phyloP scores from a whole-genome alignment of 164 flowering plant genomes.

The Santalum album region DNA sequence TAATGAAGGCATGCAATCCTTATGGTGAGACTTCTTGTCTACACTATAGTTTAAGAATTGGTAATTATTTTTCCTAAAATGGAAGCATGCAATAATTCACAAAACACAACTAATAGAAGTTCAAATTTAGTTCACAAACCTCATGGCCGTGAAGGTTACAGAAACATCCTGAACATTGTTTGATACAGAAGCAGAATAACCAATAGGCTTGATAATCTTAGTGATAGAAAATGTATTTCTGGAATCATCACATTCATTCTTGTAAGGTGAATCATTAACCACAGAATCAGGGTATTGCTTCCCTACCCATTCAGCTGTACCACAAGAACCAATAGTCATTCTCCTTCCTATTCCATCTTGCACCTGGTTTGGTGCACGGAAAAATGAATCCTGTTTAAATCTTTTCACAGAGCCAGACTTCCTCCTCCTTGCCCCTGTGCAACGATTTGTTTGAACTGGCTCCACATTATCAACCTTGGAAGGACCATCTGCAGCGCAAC shows the following conservation, averaged over 20 bases:
- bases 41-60: too few relatives aligned
- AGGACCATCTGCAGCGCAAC: constrained; percentile 21
- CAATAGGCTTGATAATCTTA: constrained; percentile 64
- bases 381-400: constrained; percentile 44
- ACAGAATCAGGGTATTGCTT: constrained; percentile 18
- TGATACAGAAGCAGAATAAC: constrained; percentile 46
- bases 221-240: constrained; percentile 27
- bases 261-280: constrained; percentile 19
- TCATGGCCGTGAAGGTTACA: constrained; percentile 63
- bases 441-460: constrained; percentile 32
- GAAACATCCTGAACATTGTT: constrained; percentile 53
- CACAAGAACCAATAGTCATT: constrained; percentile 10
- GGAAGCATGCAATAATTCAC: too few relatives aligned
- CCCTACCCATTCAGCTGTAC: constrained; percentile 13
- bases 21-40: too few relatives aligned
- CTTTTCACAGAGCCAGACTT: constrained; percentile 82
- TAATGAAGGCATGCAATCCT: too few relatives aligned
- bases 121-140: too few relatives aligned
- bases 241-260: constrained; percentile 21
- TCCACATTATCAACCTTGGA: constrained; percentile 21
- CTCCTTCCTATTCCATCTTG: constrained; percentile 17
- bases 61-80: too few relatives aligned
- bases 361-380: constrained; percentile 12
- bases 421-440: constrained; percentile 67
- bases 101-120: too few relatives aligned